Percentiles rank a stretch among this genome's conserved stretches.
These are phyloP conservation scores for Talaromyces verruculosus DNA, from an alignment of 2,329 filamentous ascomycete species.

Conservation along the genomic window DNA sequence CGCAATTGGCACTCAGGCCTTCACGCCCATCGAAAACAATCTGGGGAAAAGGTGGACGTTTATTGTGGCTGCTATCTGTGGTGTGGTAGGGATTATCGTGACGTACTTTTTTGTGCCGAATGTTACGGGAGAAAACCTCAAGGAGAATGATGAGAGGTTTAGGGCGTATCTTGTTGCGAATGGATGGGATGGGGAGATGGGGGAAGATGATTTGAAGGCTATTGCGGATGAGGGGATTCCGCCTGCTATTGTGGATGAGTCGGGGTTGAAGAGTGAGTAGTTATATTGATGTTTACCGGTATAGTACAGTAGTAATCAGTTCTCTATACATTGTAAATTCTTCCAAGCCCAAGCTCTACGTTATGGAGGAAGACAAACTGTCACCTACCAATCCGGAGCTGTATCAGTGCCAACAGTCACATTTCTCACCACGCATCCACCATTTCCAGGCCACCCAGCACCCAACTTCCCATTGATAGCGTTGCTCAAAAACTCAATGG, in stretches of 20 bases:
- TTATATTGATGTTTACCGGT: background rate
- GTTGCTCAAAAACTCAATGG: constrained; percentile 9
- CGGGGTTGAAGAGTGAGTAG: background rate
- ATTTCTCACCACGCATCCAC: constrained; percentile 13
- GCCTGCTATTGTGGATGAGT: background rate
- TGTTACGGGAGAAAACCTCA: constrained; percentile 48
- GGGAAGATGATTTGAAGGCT: constrained; percentile 40
- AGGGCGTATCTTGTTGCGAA: constrained; percentile 46
- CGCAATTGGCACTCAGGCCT: constrained; percentile 53
- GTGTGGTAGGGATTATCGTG: constrained; percentile 49
- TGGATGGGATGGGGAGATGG: constrained; percentile 52
- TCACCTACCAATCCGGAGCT: constrained; percentile 10
- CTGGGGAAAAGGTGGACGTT: constrained; percentile 54
- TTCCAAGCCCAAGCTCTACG: too few relatives aligned
- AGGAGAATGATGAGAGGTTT: constrained; percentile 47
- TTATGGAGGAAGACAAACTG: too few relatives aligned
- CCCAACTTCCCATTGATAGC: constrained; percentile 6
- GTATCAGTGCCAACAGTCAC: constrained; percentile 17
- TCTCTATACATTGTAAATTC: too few relatives aligned
- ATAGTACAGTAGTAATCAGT: too few relatives aligned
- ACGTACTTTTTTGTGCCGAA: constrained; percentile 52
- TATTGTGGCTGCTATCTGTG: constrained; percentile 54
- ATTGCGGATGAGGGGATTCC: constrained; percentile 32
- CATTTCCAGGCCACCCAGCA: constrained; percentile 9
- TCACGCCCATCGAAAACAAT: constrained; percentile 49